Conservation (phyloP, 2,329 filamentous ascomycete genomes). For the Diaporthe caulivora region DNA sequence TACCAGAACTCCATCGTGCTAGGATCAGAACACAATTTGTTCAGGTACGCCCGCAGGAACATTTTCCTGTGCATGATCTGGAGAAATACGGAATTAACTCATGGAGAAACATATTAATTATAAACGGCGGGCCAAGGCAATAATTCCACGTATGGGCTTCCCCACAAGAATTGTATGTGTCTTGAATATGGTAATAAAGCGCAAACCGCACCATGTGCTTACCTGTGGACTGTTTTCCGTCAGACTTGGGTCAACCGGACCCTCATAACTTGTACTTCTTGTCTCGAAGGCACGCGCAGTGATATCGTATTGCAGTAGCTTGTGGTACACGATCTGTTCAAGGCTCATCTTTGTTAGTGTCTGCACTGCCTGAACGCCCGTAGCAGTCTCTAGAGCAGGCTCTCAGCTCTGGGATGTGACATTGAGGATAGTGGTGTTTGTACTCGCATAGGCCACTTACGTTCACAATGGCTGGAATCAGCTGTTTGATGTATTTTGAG, state of each 20-base stretch:
- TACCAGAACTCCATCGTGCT: slow-evolving; percentile 84
- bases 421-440: background rate
- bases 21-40: slow-evolving; percentile 80
- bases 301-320: slow-evolving; percentile 84
- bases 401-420: too few species aligned
- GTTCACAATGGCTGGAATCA: slow-evolving; percentile 86
- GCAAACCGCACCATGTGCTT: background rate
- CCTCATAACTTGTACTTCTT: slow-evolving; percentile 73
- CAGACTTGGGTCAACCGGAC: slow-evolving; percentile 72
- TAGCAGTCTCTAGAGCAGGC: too few species aligned
- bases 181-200: too few species aligned
- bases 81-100: background rate
- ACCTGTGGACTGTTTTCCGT: slow-evolving; percentile 76
- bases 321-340: slow-evolving; percentile 73
- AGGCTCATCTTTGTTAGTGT: background rate
- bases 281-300: slow-evolving; percentile 82
- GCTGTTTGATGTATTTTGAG: slow-evolving; percentile 82
- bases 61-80: slow-evolving; percentile 80
- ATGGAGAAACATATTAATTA: too few species aligned
- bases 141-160: too few species aligned
- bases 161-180: too few species aligned
- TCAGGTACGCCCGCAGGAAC: slow-evolving; percentile 81
- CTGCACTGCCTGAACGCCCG: fast-evolving
- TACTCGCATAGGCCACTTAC: slow-evolving; percentile 53
- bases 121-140: too few species aligned